Percentiles rank a stretch among this genome's conserved stretches.
Conservation (phyloP, 345 rosid species). For the Eucalyptus cladocalyx region DNA sequence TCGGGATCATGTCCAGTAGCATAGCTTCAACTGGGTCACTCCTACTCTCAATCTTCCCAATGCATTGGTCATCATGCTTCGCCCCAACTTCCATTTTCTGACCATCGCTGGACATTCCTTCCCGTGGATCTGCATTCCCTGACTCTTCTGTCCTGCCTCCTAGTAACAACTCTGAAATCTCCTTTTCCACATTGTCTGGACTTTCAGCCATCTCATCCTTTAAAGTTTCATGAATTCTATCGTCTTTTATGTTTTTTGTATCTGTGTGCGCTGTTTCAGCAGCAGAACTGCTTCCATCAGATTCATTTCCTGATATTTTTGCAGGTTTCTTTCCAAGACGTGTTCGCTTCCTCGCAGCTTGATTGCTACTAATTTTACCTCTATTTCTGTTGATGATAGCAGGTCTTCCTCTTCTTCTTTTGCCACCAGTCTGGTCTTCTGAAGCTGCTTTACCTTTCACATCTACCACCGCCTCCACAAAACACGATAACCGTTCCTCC, state of each 20-base stretch:
- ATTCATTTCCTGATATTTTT: conserved; percentile 33
- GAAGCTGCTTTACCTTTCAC: not conserved
- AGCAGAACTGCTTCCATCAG: conserved; percentile 36
- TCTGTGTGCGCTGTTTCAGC: conserved; percentile 5
- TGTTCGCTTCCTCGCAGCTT: conserved; percentile 23
- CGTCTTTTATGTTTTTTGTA: not conserved
- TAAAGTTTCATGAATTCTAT: conserved; percentile 3
- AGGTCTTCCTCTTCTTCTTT: conserved; percentile 50
- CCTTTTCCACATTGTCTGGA: not conserved
- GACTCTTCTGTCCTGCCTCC: not conserved
- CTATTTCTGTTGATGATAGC: conserved; percentile 24
- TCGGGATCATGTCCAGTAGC: conserved; percentile 78
- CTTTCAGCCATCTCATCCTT: not conserved
- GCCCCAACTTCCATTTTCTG: not conserved
- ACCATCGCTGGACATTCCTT: not conserved
- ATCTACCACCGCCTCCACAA: not conserved
- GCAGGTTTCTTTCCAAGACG: conserved; percentile 36
- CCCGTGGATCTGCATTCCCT: not conserved
- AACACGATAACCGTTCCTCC: not conserved
- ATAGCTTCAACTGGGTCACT: conserved; percentile 80
- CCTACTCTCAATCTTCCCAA: conserved; percentile 13
- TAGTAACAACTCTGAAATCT: not conserved
- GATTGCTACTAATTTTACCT: conserved; percentile 13
- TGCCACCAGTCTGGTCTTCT: not conserved
- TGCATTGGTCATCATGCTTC: not conserved